Conservation (phyloP, 1,284 basidiomycete genomes). For the Bondarzewia mesenterica region DNA sequence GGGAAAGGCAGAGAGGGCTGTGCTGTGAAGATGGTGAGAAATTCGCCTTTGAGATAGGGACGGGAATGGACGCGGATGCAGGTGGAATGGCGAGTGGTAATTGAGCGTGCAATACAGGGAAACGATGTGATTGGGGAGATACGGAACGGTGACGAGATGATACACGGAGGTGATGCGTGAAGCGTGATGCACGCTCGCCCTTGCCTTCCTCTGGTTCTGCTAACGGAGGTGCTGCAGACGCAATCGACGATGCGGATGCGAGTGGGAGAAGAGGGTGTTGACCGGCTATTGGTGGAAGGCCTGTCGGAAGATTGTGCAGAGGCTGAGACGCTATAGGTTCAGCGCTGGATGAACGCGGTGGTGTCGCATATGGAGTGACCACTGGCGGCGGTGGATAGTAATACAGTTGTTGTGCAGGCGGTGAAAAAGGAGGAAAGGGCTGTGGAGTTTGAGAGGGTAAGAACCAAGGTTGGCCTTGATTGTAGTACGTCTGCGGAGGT, state of each 20-base stretch:
- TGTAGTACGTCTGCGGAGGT: constrained; percentile 30
- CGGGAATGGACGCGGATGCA: too few relatives aligned
- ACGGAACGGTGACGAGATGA: constrained; percentile 50
- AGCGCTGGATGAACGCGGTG: constrained; percentile 30
- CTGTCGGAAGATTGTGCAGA: constrained; percentile 16
- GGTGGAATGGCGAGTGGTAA: constrained; percentile 12
- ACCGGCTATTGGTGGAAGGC: constrained; percentile 14
- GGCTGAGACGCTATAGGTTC: constrained; percentile 22
- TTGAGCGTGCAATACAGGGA: constrained; percentile 15
- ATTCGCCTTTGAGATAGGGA: too few relatives aligned
- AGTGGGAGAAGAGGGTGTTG: constrained; percentile 18
- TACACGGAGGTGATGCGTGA: constrained; percentile 49
- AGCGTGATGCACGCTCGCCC: constrained; percentile 48
- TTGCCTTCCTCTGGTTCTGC: constrained; percentile 39
- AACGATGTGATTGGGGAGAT: constrained; percentile 42
- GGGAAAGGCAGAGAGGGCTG: constrained; percentile 1
- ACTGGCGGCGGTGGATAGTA: constrained; percentile 24
- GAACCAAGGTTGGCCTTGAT: constrained; percentile 42
- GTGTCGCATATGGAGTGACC: constrained; percentile 16
- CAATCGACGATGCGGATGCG: constrained; percentile 3
- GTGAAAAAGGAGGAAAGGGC: constrained; percentile 11
- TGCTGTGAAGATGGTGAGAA: constrained; percentile 11
- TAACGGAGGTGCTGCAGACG: neutral
- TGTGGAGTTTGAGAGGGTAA: constrained; percentile 17
- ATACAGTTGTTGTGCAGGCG: constrained; percentile 19